Conservation (phyloP, 345 rosid genomes). For the Citrus mangshanensis region DNA sequence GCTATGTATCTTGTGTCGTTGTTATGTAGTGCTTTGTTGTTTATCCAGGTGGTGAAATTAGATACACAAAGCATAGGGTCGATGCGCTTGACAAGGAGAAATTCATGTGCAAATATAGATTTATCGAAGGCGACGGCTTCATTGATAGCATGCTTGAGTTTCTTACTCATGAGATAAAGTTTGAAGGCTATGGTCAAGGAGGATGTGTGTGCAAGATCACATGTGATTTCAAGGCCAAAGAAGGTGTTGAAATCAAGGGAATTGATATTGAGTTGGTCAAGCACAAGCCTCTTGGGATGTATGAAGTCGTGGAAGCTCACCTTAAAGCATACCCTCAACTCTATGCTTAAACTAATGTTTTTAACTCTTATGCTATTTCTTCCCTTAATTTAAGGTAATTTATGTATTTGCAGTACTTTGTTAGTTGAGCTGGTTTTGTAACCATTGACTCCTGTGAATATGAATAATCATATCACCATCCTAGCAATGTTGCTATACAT, state of each 20-base stretch:
- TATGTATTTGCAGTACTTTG: background rate
- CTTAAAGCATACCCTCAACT: constrained; percentile 41
- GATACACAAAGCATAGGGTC: constrained; percentile 31
- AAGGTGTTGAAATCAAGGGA: constrained; percentile 28
- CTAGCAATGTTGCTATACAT: background rate
- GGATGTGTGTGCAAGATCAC: constrained; percentile 37
- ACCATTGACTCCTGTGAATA: background rate
- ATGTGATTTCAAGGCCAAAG: constrained; percentile 33
- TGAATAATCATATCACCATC: background rate
- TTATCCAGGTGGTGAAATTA: constrained; percentile 26
- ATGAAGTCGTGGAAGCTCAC: constrained; percentile 44
- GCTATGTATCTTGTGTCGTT: background rate
- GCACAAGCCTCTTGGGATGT: constrained; percentile 40
- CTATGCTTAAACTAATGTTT: constrained; percentile 15
- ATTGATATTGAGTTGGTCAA: constrained; percentile 35
- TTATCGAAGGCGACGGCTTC: constrained; percentile 26
- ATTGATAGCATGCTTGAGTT: constrained; percentile 27
- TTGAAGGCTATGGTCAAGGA: constrained; percentile 27
- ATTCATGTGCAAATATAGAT: constrained; percentile 23
- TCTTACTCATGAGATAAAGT: constrained; percentile 31
- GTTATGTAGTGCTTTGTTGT: background rate
- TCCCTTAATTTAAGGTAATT: background rate
- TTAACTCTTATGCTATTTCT: background rate
- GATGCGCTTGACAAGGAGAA: constrained; percentile 41
- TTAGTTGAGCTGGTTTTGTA: background rate